phyloP scores from a whole-genome alignment of 192 early-diverging fungal genomes.

The Mortierella alpina region DNA sequence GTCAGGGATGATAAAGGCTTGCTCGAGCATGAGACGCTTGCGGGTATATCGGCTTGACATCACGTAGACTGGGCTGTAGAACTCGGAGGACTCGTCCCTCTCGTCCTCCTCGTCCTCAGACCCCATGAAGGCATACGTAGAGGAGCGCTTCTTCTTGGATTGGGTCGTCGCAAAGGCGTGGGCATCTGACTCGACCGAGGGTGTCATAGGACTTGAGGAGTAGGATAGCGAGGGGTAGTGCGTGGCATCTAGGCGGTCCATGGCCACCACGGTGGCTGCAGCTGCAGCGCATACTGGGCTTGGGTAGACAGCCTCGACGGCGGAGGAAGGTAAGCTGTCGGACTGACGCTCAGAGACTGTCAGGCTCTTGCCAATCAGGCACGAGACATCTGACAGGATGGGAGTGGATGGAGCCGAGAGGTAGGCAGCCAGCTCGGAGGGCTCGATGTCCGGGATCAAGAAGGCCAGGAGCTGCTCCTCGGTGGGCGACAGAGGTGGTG shows the following conservation, averaged over 20 bases:
- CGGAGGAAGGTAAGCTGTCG: not conserved
- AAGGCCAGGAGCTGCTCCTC: constrained; percentile 51
- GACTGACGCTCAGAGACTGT: not conserved
- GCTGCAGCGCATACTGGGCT: constrained; percentile 51
- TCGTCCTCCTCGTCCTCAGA: constrained; percentile 35
- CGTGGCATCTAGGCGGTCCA: constrained; percentile 29
- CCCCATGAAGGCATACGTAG: constrained; percentile 38
- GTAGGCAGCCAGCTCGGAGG: constrained; percentile 46
- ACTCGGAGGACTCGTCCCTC: constrained; percentile 7
- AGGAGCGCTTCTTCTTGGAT: constrained; percentile 27
- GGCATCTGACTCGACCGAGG: not conserved
- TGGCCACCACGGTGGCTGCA: constrained; percentile 43
- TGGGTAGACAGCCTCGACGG: constrained; percentile 43
- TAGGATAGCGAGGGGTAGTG: constrained; percentile 4
- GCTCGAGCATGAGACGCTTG: constrained; percentile 53
- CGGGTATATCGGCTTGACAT: constrained; percentile 51
- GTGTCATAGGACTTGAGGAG: constrained; percentile 1
- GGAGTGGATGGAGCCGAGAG: constrained; percentile 45
- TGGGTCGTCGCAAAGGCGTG: not conserved
- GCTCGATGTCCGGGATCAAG: constrained; percentile 51
- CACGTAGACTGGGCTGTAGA: constrained; percentile 38
- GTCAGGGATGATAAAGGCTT: constrained; percentile 46
- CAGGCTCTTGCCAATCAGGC: constrained; percentile 28
- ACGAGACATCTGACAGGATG: constrained; percentile 41
- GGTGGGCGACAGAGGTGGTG: constrained; percentile 45